Evolutionary conservation across 768 basidiomycete species (phyloP).

Genomic region (Mrakia gelida): DNA sequence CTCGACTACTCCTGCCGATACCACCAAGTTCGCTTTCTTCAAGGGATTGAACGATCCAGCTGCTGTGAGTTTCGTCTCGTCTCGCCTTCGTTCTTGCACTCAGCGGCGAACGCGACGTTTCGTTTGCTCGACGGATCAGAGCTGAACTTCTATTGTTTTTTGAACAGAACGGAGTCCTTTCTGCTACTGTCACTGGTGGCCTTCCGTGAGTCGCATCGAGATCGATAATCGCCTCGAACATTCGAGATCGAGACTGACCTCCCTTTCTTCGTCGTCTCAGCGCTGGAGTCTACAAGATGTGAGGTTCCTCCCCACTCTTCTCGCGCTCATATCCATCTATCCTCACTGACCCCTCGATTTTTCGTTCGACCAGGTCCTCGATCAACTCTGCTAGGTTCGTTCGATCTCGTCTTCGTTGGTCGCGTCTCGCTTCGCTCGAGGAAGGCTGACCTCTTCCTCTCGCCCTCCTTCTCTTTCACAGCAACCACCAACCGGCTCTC

Average conservation of each 20-base stretch:
- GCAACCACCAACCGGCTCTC: constrained; percentile 58
- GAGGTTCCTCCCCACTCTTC: neutral
- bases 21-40: constrained; percentile 59
- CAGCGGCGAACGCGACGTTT: constrained; percentile 46
- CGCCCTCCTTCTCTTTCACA: constrained; percentile 42
- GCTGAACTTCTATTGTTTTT: neutral
- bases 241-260: neutral
- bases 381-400: constrained; percentile 8
- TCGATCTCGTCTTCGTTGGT: neutral
- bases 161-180: constrained; percentile 49
- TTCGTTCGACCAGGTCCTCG: neutral
- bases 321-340: neutral
- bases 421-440: neutral
- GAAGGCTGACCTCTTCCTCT: neutral
- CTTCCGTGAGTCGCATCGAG: constrained; percentile 39
- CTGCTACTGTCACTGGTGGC: constrained; percentile 54
- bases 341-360: neutral
- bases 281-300: constrained; percentile 13
- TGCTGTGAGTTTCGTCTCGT: constrained; percentile 18
- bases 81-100: constrained; percentile 36
- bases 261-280: neutral
- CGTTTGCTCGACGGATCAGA: neutral
- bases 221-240: neutral
- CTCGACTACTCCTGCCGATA: constrained; percentile 53
- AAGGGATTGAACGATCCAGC: constrained; percentile 28